These are phyloP conservation scores for Trichosanthes truncata DNA, from an alignment of 306 rosid genomes.

Conservation along the genomic window DNA sequence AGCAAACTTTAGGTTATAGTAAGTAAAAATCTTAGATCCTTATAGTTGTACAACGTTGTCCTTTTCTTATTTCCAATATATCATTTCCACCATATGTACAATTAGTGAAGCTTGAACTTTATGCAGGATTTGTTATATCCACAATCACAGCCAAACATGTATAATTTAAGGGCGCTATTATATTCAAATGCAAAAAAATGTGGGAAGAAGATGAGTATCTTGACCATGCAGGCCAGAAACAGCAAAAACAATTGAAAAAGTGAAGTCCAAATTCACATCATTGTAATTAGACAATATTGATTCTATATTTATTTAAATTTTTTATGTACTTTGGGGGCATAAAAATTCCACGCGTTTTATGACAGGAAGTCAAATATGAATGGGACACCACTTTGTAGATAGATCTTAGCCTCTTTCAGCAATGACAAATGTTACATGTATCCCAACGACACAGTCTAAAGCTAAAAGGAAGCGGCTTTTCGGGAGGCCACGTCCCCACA, in stretches of 20 bases:
- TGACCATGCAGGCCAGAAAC: neutral
- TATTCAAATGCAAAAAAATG: neutral
- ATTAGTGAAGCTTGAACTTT: neutral
- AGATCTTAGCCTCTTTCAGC: neutral
- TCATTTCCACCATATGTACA: neutral
- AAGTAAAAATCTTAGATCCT: neutral
- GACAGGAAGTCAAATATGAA: conserved; percentile 3
- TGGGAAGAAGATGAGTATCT: neutral
- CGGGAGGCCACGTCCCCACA: neutral
- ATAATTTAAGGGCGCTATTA: neutral
- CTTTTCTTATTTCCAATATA: neutral
- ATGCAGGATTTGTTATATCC: neutral
- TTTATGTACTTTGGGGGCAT: neutral
- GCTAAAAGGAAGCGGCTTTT: neutral
- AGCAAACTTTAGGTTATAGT: neutral
- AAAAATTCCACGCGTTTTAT: neutral
- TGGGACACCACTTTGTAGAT: conserved; percentile 1
- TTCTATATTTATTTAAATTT: neutral
- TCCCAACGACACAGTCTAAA: neutral
- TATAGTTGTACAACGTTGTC: neutral
- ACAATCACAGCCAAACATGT: neutral
- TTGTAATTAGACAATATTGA: neutral
- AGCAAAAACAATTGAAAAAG: neutral
- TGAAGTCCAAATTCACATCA: neutral
- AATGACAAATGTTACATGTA: neutral